Percentiles rank a stretch among this genome's conserved stretches.
These are phyloP conservation scores for Paramecium pentaurelia DNA, from an alignment of 73 alveolate genomes.

Conservation along the genomic window DNA sequence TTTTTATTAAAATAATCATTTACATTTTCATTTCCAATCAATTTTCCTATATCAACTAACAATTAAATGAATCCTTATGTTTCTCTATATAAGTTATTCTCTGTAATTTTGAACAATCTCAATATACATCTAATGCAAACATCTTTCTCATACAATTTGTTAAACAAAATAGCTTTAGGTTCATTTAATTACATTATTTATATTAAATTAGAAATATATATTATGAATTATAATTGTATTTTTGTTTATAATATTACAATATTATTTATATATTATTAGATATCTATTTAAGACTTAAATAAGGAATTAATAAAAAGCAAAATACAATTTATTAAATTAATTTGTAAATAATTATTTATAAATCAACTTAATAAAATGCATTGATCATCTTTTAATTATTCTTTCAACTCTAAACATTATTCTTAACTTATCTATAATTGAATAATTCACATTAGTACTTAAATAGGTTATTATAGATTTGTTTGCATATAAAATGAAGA, in stretches of 20 bases:
- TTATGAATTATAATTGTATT: no score
- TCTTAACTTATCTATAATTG: not conserved
- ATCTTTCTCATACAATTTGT: slow-evolving; percentile 30
- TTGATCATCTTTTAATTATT: not conserved
- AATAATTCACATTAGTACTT: not conserved
- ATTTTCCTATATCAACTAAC: slow-evolving; percentile 36
- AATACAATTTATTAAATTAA: not conserved
- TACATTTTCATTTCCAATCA: slow-evolving; percentile 43
- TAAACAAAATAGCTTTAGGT: not conserved
- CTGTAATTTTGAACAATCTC: slow-evolving; percentile 42
- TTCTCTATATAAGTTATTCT: not conserved
- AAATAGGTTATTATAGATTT: not conserved
- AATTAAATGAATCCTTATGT: not conserved
- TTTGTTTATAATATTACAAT: no score
- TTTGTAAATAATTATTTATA: not conserved
- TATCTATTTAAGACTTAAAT: not conserved
- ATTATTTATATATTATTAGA: no score
- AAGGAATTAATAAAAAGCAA: not conserved
- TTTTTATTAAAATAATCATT: not conserved
- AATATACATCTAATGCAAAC: slow-evolving; percentile 61
- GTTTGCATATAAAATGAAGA: not conserved
- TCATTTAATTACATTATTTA: not conserved
- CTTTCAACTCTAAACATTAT: not conserved
- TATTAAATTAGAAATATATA: not conserved
- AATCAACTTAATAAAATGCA: not conserved